Evolutionary conservation across 352 stramenopile species (phyloP), one percentile per base, ranked within the genome.

Genomic region (Blastocystis sp.): DNA sequence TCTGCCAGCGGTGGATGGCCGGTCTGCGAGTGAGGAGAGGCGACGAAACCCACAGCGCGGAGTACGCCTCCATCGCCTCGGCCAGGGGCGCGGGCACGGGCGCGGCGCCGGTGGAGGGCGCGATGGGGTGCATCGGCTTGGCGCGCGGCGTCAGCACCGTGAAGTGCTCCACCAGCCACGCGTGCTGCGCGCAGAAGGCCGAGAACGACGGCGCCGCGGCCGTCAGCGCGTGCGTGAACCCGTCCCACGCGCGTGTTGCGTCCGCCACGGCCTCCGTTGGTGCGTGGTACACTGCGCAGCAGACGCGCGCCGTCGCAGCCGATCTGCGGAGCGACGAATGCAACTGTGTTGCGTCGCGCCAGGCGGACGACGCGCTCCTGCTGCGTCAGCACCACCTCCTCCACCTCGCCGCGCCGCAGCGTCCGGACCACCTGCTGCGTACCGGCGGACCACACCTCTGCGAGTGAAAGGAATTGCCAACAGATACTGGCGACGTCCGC

Each of bases 1-100:
- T 81, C 28, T 81, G 9, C 71, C 71, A 81, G 9, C n/a, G 11
- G 41, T 81, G 60, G 38, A 81, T 81, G 0, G 53, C 53, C 11
- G 41, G 60, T 40, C 71, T 81, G 43, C 9, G 9, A 38, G 11
- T 74, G n/a, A 81, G 9, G 9, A 11, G 9, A 11, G 11, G 23
- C 10, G 23, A 62, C 4, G n/a, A 66, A 21, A 11, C 9, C 62
- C 14, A 40, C 60, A 74, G 40, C 14, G 71, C n/a, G 14, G 62
- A n/a, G 53, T 74, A 40, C 9, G 28, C 11, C 7, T 7, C 9
- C 11, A 76, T 17, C 10, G 23, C 14, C 41, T 74, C 38, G 5
- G 7, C 9, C 10, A 67, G 17, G 0, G 28, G 23, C n/a, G 4
- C 43, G 14, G 62, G 19, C 41, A 64, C 38, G 14, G 17, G 62